Base-by-base conservation (phyloP, 2,329 filamentous ascomycete genomes). In the Furcasterigmium furcatum region DNA sequence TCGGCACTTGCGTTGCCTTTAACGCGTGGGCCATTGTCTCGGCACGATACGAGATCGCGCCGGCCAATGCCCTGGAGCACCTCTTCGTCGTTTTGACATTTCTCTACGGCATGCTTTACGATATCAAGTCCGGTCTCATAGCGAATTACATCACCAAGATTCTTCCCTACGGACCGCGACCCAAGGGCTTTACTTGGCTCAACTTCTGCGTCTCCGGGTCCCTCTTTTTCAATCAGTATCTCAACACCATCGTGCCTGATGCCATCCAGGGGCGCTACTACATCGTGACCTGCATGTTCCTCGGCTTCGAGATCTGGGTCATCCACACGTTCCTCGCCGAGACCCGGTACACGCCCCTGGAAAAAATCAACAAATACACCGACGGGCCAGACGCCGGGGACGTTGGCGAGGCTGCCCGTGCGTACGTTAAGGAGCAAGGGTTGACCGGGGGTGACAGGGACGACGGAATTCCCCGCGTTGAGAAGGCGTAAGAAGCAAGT, bases 351-450 rank as follows among this genome's bases (percentile, higher is more conserved):
- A 64, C 62, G 9, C 61, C 65, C 27, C 58, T 68, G 27, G 65
- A 67, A 50, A 63, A 67, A 44, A 67, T 67, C 46, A 63, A 65
- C 19, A 65, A 62, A 52, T 59, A 63, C 52, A 67, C 67, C 46
- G 65, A 67, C 47, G 61, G 63, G 29, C 62, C 70, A 7, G 59
- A 62, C 29, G 67, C 66, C 13, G 46, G 39, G 16, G 39, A 29
- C 22, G 39, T 27, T 27, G 24, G 24, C 10, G 24, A 27, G 24
- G 24, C 24, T 12, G 24, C 24, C 7, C 24, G 24, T 27, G 24
- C 24, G 24, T 7, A 27, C 12, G 24, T 27, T 12, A 27, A 27
- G 24, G 24, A 27, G 24, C 24, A 27, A 12, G 24, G 24, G n/a
- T n/a, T n/a, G n/a, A n/a, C n/a, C n/a, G n/a, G n/a, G n/a, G n/a